phyloP scores from a whole-genome alignment of 192 early-diverging fungal genomes.

The Coemansia sp. region DNA sequence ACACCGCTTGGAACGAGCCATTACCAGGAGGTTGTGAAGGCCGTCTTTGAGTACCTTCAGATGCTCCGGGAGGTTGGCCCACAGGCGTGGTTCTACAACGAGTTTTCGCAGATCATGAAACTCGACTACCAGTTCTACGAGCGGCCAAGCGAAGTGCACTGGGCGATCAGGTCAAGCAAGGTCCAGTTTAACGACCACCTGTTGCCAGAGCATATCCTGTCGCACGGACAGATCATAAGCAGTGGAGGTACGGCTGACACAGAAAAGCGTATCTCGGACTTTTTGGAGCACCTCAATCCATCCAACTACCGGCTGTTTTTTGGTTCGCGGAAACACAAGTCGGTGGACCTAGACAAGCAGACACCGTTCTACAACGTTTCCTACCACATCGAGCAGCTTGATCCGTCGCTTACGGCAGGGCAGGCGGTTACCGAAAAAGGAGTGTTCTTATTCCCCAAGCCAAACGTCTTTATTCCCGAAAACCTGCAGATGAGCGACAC shows the following conservation, averaged over 20 bases:
- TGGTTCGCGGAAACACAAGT: slow-evolving; percentile 27
- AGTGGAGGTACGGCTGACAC: slow-evolving; percentile 60
- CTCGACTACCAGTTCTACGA: slow-evolving; percentile 62
- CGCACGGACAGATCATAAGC: slow-evolving; percentile 54
- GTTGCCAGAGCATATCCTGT: slow-evolving; percentile 64
- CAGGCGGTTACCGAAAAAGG: slow-evolving; percentile 6
- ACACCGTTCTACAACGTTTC: slow-evolving; percentile 79
- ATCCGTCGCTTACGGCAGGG: slow-evolving; percentile 4
- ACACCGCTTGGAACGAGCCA: slow-evolving; percentile 25
- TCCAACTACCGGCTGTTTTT: slow-evolving; percentile 61
- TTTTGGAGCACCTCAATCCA: slow-evolving; percentile 57
- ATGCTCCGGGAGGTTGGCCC: slow-evolving; percentile 22
- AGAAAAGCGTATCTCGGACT: slow-evolving; percentile 54
- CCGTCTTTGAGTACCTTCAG: slow-evolving; percentile 30
- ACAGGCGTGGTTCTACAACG: slow-evolving; percentile 27
- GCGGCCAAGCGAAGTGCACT: slow-evolving; percentile 59
- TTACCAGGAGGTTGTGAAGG: slow-evolving; percentile 22
- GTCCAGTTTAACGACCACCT: slow-evolving; percentile 68
- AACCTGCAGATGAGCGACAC: slow-evolving; percentile 57
- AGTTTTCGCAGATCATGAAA: slow-evolving; percentile 32
- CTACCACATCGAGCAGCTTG: slow-evolving; percentile 56
- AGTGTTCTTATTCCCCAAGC: slow-evolving; percentile 47
- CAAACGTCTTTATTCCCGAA: slow-evolving; percentile 63
- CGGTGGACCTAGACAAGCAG: slow-evolving; percentile 33
- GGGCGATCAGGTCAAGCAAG: slow-evolving; percentile 60